phyloP scores from a whole-genome alignment of 169 alveolate genomes.

The Cystoisospora suis region DNA sequence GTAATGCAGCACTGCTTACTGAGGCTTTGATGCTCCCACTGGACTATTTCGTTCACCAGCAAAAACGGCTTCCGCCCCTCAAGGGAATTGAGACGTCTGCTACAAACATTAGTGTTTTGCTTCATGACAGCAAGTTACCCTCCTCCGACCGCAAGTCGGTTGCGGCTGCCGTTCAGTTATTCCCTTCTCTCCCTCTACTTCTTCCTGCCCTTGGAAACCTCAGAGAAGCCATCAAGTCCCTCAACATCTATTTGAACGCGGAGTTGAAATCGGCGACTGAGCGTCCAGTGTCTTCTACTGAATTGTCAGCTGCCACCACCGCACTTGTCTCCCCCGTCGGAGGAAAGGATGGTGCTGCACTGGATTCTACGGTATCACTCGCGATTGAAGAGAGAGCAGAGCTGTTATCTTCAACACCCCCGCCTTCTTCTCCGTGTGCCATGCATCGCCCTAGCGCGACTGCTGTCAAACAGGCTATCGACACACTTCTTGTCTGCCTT shows the following conservation, averaged over 20 bases:
- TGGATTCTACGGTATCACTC: not conserved
- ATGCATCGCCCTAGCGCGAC: not conserved
- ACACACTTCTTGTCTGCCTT: not conserved
- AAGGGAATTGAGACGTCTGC: not conserved
- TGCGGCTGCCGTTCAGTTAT: not conserved
- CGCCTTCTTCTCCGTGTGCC: not conserved
- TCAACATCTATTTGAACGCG: not conserved
- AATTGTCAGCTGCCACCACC: not conserved
- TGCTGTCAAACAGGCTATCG: not conserved
- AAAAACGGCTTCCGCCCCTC: slow-evolving; percentile 7
- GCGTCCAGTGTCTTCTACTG: slow-evolving; percentile 9
- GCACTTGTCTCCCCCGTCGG: not conserved
- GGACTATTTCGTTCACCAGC: slow-evolving; percentile 5
- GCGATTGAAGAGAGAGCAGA: not conserved
- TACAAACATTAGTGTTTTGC: slow-evolving; percentile 2
- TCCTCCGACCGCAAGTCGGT: not conserved
- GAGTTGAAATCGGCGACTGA: not conserved
- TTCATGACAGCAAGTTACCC: slow-evolving; percentile 54
- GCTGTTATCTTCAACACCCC: not conserved
- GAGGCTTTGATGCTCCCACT: slow-evolving; percentile 44
- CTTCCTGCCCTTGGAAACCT: slow-evolving; percentile 24
- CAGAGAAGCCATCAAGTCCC: not conserved
- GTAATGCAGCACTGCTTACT: slow-evolving; percentile 27
- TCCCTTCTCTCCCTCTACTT: not conserved
- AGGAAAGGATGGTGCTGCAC: not conserved